Base-by-base conservation (phyloP, 2,329 filamentous ascomycete species). In the Tolypocladium inflatum region DNA sequence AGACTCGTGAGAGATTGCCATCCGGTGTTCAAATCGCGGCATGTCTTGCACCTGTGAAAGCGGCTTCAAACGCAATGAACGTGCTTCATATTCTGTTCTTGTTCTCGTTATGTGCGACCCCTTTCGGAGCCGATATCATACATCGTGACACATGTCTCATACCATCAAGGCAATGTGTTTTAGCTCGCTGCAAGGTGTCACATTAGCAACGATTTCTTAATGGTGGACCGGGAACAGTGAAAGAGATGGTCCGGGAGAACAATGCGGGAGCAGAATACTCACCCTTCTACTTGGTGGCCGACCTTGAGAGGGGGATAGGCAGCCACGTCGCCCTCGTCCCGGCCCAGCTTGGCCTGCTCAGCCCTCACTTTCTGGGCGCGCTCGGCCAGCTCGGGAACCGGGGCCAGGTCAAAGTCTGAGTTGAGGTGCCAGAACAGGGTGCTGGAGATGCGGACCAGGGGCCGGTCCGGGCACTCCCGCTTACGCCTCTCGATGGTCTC, bases 381-480 rank as follows among this genome's bases (percentile, higher is more conserved):
- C 50, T 76, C 74, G 1, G 70, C 75, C 42, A 84, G 72, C 56
- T 67, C 68, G 1, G 78, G 77, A 48, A 85, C 73, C 2, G 83
- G 83, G 3, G 65, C 69, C 8, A 85, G 69, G 58, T 84, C 80
- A 58, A 78, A 78, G 63, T 85, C 82, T 21, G 80, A 83, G 48
- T 75, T 76, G 33, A 85, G 70, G 56, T 85, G 82, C 78, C 80
- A 85, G 71, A 85, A 85, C 58, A 84, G 74, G 3, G 82, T 85
- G 54, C 80, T 83, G 41, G 80, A 83, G 66, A 85, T 85, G 54
- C 82, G 74, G 19, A 84, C 67, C 2, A 80, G 73, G 15, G 82
- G 82, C 0, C 81, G 69, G 21, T 78, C 76, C 0, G 80, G 78
- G 13, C 70, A 63, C 48, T 77, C 70, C 0, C 43, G 56, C 57